Conservation (phyloP, 2,329 filamentous ascomycete genomes). For the Monilinia fructigena region DNA sequence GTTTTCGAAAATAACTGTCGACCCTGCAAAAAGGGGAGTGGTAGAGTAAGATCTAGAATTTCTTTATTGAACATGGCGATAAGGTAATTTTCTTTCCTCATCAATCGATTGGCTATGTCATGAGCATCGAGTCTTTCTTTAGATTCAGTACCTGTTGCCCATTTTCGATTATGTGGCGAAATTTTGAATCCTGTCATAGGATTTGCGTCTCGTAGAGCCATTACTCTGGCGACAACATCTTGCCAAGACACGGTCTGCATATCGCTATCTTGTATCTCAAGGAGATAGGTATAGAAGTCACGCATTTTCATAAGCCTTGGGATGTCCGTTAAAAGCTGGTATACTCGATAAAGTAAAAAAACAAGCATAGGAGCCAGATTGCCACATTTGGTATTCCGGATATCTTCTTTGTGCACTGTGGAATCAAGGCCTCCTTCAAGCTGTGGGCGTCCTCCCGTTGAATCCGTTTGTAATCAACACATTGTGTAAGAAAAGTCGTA, state of each 20-base stretch:
- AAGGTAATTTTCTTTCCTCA: constrained; percentile 95
- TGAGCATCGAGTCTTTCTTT: constrained; percentile 94
- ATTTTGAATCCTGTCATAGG: constrained; percentile 62
- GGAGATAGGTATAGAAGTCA: constrained; percentile 67
- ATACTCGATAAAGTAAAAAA: constrained; percentile 62
- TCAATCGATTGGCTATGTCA: constrained; percentile 93
- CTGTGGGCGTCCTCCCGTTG: constrained; percentile 48
- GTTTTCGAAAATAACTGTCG: constrained; percentile 85
- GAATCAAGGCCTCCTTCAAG: constrained; percentile 52
- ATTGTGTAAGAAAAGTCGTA: constrained; percentile 65
- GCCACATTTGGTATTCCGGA: constrained; percentile 42
- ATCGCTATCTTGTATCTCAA: constrained; percentile 66
- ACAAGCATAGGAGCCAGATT: constrained; percentile 63
- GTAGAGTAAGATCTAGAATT: constrained; percentile 80
- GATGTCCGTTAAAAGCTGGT: constrained; percentile 57
- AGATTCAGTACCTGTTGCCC: constrained; percentile 68
- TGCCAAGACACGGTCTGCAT: constrained; percentile 76
- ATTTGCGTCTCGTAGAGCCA: constrained; percentile 68
- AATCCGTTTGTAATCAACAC: constrained; percentile 64
- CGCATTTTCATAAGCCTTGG: constrained; percentile 62
- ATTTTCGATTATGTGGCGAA: constrained; percentile 57
- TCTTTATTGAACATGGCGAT: constrained; percentile 98
- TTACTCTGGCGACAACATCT: constrained; percentile 66
- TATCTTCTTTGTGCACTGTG: constrained; percentile 53
- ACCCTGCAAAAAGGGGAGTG: constrained; percentile 76